phyloP scores from a whole-genome alignment of 2,329 filamentous ascomycete species.

The Fusarium brachygibbosum region DNA sequence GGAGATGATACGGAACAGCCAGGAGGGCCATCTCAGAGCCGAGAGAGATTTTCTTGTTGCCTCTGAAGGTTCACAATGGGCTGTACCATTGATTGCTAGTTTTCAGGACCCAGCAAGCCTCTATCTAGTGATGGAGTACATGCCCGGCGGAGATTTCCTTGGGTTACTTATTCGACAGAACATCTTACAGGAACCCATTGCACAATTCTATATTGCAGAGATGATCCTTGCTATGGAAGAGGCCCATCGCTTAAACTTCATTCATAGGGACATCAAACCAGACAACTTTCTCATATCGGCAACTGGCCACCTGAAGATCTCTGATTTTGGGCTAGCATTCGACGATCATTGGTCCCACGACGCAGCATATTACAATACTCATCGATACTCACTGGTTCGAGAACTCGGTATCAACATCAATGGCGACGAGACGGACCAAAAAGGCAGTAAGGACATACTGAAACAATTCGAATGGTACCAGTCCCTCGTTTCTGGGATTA shows the following conservation, averaged over 20 bases:
- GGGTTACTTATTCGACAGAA: conserved; percentile 88
- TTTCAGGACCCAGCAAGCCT: conserved; percentile 89
- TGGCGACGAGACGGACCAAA: conserved; percentile 79
- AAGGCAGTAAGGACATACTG: conserved; percentile 60
- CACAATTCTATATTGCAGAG: conserved; percentile 91
- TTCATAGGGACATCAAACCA: conserved; percentile 96
- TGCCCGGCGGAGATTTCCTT: conserved; percentile 96
- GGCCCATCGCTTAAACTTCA: conserved; percentile 87
- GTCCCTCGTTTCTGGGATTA: conserved; percentile 50
- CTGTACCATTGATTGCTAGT: conserved; percentile 87
- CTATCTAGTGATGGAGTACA: conserved; percentile 98
- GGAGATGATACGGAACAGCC: conserved; percentile 89
- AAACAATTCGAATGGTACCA: conserved; percentile 53
- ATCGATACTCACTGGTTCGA: conserved; percentile 83
- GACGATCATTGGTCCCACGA: conserved; percentile 96
- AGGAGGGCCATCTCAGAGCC: conserved; percentile 91
- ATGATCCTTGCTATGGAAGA: conserved; percentile 97
- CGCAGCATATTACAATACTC: conserved; percentile 85
- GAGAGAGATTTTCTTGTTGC: conserved; percentile 93
- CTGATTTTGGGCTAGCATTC: conserved; percentile 95
- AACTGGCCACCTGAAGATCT: conserved; percentile 92
- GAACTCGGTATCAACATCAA: conserved; percentile 79
- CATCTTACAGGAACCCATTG: conserved; percentile 80
- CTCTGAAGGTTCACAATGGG: conserved; percentile 89
- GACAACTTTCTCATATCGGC: conserved; percentile 95